Evolutionary conservation across 2,329 filamentous ascomycete species (phyloP), one percentile per base, ranked within the genome.

Genomic region (Alternaria triticina): DNA sequence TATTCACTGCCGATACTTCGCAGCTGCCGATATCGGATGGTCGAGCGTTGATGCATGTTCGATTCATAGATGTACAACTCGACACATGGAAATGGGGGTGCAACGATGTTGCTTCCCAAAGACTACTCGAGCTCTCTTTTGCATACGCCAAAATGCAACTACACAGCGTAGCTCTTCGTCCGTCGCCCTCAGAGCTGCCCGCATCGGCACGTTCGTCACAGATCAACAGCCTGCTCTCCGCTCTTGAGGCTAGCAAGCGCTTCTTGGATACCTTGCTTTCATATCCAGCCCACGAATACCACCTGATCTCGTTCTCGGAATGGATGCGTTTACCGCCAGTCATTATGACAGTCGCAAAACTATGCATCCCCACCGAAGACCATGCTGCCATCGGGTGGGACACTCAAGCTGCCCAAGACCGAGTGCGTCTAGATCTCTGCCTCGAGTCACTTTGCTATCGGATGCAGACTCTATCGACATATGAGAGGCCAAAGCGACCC

Each of bases 261-360:
- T 87, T 89, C 4, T 88, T 95, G 36, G 89, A 93, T 77, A 83
- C 89, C 64, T 87, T 96, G 28, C 85, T 95, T 5, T 86, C 86
- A 23, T 86, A 94, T 22, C 86, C 88, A 5, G 93, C 91, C n/a
- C 93, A 70, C 0, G 69, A 77, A 5, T 78, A 78, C 51, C 67
- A 76, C 54, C 60, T 75, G 1, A 62, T 79, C 12, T 74, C 76
- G 4, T 78, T 78, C 30, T 64, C 72, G 8, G 76, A 78, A 43
- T 79, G 77, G 76, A 74, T 74, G 69, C 72, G 71, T 12, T 59
- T 79, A 8, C 77, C 77, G 6, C 57, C 66, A 15, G 74, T 74
- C 8, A 69, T 78, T 20, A 74, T 76, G 62, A 75, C 69, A 1
- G 59, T 76, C 6, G 62, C 76, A 3, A 66, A 65, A n/a, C 58